These are phyloP conservation scores for Linnemannia zychae DNA, from an alignment of 192 early-diverging fungal species.

Conservation along the genomic window DNA sequence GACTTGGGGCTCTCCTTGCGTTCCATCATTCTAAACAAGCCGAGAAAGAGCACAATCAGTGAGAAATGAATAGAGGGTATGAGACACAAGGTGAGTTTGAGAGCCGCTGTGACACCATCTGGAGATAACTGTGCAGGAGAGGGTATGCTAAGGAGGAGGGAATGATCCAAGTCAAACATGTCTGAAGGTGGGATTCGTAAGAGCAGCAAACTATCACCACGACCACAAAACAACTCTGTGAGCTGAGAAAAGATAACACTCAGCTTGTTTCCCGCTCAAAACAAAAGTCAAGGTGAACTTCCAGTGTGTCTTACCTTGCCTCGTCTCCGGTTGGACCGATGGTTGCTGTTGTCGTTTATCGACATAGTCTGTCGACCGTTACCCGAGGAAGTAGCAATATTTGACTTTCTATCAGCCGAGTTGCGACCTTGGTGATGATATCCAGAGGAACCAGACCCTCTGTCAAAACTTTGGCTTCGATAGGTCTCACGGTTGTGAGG, in stretches of 20 bases:
- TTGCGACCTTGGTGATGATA: not conserved
- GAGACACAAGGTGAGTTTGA: not conserved
- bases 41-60: not conserved
- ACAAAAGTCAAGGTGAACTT: not conserved
- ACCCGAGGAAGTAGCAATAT: not conserved
- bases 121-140: not conserved
- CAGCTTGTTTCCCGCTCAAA: not conserved
- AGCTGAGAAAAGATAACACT: not conserved
- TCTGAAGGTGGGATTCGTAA: not conserved
- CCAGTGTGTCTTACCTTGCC: constrained; percentile 5
- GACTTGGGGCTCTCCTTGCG: constrained; percentile 30
- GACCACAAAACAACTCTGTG: not conserved
- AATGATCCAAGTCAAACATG: not conserved
- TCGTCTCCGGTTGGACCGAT: constrained; percentile 1
- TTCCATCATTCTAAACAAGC: not conserved
- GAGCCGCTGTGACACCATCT: not conserved
- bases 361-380: not conserved
- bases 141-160: not conserved
- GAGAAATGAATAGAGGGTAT: not conserved
- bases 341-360: not conserved
- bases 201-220: not conserved
- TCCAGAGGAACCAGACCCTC: not conserved
- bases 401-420: constrained; percentile 4
- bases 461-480: not conserved
- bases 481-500: not conserved